phyloP scores from a whole-genome alignment of 306 rosid genomes.

The Cucurbita moschata region DNA sequence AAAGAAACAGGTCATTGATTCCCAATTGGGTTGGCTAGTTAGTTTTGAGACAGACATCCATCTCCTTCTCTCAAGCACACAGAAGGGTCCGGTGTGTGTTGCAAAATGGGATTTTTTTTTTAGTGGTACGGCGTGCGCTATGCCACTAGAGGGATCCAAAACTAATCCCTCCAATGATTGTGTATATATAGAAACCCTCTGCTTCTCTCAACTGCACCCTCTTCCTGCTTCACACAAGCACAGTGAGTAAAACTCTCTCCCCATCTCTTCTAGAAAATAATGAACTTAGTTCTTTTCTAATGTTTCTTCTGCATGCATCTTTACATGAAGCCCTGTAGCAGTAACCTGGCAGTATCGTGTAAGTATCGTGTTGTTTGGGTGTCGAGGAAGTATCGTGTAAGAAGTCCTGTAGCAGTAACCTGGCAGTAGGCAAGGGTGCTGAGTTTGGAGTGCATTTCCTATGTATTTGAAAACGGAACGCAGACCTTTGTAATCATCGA shows the following conservation, averaged over 20 bases:
- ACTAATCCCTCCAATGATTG: neutral
- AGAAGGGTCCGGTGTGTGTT: neutral
- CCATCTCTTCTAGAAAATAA: no score
- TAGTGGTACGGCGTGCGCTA: neutral
- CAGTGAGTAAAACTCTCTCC: neutral
- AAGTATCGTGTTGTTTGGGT: slow-evolving; percentile 20
- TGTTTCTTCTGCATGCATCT: neutral
- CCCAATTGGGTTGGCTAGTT: no score
- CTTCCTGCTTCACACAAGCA: neutral
- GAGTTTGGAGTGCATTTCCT: no score
- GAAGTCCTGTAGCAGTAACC: slow-evolving; percentile 57
- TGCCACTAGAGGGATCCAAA: neutral
- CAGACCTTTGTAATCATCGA: no score
- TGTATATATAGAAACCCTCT: neutral
- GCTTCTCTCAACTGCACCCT: neutral
- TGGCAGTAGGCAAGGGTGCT: slow-evolving; percentile 18
- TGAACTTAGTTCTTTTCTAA: no score
- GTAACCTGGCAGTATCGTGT: no score
- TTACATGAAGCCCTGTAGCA: no score
- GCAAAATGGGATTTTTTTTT: neutral
- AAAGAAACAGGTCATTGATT: no score
- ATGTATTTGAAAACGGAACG: no score
- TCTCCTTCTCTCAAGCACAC: neutral
- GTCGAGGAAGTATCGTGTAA: slow-evolving; percentile 25
- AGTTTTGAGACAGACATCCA: neutral